A percentile compares a stretch with the other conserved stretches of the same genome.
Evolutionary conservation across 108 stramenopile genomes (phyloP).

Genomic region (Cyclotella sp.): DNA sequence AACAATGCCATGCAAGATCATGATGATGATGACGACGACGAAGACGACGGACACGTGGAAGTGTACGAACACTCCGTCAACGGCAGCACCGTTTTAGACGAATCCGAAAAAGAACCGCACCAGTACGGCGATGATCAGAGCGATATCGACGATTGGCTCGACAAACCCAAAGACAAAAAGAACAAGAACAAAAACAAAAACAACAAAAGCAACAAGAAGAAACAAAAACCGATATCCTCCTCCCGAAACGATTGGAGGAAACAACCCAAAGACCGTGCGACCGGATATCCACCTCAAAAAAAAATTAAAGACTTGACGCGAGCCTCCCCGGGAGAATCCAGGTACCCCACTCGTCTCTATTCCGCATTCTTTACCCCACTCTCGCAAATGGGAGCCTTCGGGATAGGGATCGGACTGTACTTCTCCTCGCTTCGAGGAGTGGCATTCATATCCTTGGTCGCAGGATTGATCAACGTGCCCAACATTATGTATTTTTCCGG

Average conservation of each 20-base stretch:
- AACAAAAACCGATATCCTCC: constrained; percentile 15
- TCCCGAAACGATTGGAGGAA: constrained; percentile 17
- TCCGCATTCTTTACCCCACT: constrained; percentile 64
- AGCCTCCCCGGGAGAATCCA: constrained; percentile 76
- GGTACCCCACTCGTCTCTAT: constrained; percentile 57
- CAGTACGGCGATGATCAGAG: constrained; percentile 28
- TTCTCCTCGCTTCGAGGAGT: constrained; percentile 75
- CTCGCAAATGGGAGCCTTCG: constrained; percentile 62
- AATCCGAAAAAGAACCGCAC: constrained; percentile 28
- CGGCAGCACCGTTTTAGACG: constrained; percentile 1
- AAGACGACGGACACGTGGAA: neutral
- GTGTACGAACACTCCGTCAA: constrained; percentile 8
- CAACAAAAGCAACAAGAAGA: constrained; percentile 7
- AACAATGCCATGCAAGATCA: neutral
- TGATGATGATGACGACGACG: constrained; percentile 7
- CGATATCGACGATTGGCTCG: constrained; percentile 56
- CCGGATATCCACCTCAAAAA: constrained; percentile 9
- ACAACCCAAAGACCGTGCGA: neutral
- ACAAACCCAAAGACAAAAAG: constrained; percentile 38
- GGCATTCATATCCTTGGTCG: constrained; percentile 65
- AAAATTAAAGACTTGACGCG: constrained; percentile 54
- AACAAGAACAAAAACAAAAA: constrained; percentile 19
- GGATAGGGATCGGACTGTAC: constrained; percentile 72
- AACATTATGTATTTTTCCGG: constrained; percentile 69
- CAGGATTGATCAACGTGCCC: constrained; percentile 73